These are phyloP conservation scores for Coffea canephora DNA, from an alignment of 257 asterid species.

Conservation along the genomic window DNA sequence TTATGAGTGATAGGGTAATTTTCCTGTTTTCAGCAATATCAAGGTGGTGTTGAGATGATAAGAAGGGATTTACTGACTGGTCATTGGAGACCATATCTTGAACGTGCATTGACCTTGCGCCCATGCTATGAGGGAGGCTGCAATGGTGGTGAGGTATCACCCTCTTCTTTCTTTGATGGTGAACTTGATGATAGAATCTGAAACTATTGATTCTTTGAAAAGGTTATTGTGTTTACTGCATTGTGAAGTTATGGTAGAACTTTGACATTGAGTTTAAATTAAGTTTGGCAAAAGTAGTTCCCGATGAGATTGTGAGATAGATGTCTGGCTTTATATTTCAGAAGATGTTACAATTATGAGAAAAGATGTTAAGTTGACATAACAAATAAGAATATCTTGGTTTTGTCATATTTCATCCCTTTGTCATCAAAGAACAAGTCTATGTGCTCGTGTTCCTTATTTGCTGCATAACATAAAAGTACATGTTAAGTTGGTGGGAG, in stretches of 20 bases:
- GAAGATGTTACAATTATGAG: background rate
- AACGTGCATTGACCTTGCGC: constrained; percentile 74
- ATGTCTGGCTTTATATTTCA: background rate
- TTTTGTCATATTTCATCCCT: no score
- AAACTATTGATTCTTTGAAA: background rate
- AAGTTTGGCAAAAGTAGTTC: background rate
- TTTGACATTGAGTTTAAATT: no score
- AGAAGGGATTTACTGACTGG: constrained; percentile 97
- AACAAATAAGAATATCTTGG: no score
- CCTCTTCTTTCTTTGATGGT: constrained; percentile 5
- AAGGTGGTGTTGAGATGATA: constrained; percentile 97
- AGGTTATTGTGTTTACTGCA: background rate
- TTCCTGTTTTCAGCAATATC: constrained; percentile 55
- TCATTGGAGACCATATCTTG: constrained; percentile 93
- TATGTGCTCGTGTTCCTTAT: background rate
- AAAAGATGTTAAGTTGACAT: background rate
- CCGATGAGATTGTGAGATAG: background rate
- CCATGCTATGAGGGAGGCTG: constrained; percentile 85
- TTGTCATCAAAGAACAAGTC: no score
- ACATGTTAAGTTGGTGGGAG: background rate
- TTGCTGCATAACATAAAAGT: background rate
- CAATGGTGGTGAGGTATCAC: constrained; percentile 90
- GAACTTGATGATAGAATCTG: background rate
- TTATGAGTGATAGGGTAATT: constrained; percentile 2
- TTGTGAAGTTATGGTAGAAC: background rate